Base-by-base conservation (phyloP, 164 flowering plant species). In the Cinnamomum chago region DNA sequence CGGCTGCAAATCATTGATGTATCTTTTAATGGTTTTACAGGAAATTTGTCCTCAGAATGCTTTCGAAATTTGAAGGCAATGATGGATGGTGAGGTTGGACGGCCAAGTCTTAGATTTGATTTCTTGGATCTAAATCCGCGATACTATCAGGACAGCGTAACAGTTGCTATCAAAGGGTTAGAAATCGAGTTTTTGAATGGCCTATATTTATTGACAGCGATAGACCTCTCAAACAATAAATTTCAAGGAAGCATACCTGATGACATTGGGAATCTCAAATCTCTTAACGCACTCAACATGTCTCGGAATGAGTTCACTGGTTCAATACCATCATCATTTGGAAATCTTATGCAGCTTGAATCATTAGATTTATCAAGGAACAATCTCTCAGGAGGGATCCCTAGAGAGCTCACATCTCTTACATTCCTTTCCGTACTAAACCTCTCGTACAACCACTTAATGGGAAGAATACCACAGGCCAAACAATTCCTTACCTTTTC, bases 1-100 rank as follows among this genome's bases (percentile, higher is more conserved):
- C 71, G 2, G 73, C 88, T 90, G 72, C 90, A 86, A 55, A 86
- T 90, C 65, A 71, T 90, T 3, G 94, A 90, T 50, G 51, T 87
- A 3, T 79, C 90, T 62, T 73, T 30, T 11, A 90, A 88, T 73
- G 73, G 81, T 20, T 87, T 90, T 62, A 78, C 20, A 17, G 92
- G 90, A 5, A 15, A 0, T 0, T 25, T 87, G 10, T 73, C 78
- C 2, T 10, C 27, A 2, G 13, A 28, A 18, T 79, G 75, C 70
- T 68, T 90, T 3, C 3, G 11, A 2, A 74, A 64, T 0, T 86
- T 89, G 91, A 70, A 71, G 58, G 86, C 85, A 51, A 88, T 87
- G 91, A 70, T 72, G 72, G 58, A 1, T 3, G 65, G n/a, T 18
- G 62, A 62, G 28, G 28, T 27, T 27, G 28, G 3, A 27, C 28